phyloP scores from a whole-genome alignment of 2,329 filamentous ascomycete species.

The Dothistroma septosporum region DNA sequence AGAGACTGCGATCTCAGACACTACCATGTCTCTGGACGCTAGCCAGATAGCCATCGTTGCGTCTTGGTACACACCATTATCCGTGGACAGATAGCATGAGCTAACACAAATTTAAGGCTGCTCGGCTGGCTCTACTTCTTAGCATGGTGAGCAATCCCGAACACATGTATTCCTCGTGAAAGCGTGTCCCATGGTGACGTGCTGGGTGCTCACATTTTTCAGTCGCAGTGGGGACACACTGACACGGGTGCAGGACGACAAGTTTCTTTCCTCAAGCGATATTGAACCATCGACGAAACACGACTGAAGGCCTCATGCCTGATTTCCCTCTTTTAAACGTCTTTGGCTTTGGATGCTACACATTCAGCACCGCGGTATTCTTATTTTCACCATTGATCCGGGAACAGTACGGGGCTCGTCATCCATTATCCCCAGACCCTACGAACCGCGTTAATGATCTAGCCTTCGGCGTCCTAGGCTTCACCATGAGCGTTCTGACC shows the following conservation, averaged over 20 bases:
- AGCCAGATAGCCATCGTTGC: constrained; percentile 7
- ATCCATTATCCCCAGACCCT: constrained; percentile 68
- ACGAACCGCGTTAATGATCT: constrained; percentile 90
- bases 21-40: neutral
- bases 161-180: no score
- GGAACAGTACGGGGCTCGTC: constrained; percentile 75
- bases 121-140: constrained; percentile 31
- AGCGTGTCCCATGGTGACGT: no score
- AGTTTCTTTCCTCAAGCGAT: constrained; percentile 92
- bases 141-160: constrained; percentile 36
- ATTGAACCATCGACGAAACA: constrained; percentile 70
- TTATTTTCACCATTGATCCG: constrained; percentile 75
- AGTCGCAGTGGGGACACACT: no score
- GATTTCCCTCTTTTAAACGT: constrained; percentile 79
- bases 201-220: no score
- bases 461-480: constrained; percentile 77
- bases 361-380: constrained; percentile 66
- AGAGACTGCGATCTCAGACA: neutral
- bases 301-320: constrained; percentile 78
- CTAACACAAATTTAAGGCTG: constrained; percentile 17
- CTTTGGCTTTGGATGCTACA: constrained; percentile 69
- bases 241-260: constrained; percentile 51
- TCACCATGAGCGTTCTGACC: constrained; percentile 66
- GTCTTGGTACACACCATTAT: constrained; percentile 18
- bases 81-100: neutral